Evolutionary conservation across 306 rosid genomes (phyloP), one percentile per base, ranked within the genome.

Genomic region (Carpinus viminea): DNA sequence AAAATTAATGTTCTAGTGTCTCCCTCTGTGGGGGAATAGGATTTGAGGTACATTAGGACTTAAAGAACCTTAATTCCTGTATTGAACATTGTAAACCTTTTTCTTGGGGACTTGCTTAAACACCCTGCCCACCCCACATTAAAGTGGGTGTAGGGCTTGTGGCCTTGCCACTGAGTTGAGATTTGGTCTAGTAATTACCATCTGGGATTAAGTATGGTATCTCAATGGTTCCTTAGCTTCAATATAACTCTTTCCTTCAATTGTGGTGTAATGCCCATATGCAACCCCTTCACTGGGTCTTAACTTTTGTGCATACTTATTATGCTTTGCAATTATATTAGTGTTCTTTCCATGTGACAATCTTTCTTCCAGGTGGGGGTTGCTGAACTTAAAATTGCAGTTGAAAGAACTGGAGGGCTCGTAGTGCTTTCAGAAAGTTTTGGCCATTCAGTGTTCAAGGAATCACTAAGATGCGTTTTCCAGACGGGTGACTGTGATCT

Each of bases 371-470:
- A 95, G 99, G 98, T 95, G 81, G 99, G 99, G 20, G 86, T 95
- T 88, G 99, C 98, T 62, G 99, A 95, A 87, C 90, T 95, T 78
- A 95, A 95, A 89, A 87, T 89, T 80, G 97, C 93, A 34, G 93
- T 95, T 84, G 99, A 95, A 86, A 93, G 87, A 82, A 93, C 94
- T 12, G 99, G 99, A 53, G 99, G 99, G 79, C 90, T 95, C 69
- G 98, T 93, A 81, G 97, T 93, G 77, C 97, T 95, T 69, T 92
- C 98, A 38, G 99, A 95, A 83, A 95, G 99, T 93, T 95, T 93
- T 86, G 97, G 99, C 46, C 99, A 95, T 83, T 83, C 85, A 2
- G 97, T 95, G 55, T 95, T 95, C 76, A 95, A 91, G 86, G 97
- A 95, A 70, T 91, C 99, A 51, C 92, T 95, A 48, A 91, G 79